A percentile compares a stretch with the other conserved stretches of the same genome.
Conservation (phyloP, 2,329 filamentous ascomycete species). For the Talaromyces islandicus region DNA sequence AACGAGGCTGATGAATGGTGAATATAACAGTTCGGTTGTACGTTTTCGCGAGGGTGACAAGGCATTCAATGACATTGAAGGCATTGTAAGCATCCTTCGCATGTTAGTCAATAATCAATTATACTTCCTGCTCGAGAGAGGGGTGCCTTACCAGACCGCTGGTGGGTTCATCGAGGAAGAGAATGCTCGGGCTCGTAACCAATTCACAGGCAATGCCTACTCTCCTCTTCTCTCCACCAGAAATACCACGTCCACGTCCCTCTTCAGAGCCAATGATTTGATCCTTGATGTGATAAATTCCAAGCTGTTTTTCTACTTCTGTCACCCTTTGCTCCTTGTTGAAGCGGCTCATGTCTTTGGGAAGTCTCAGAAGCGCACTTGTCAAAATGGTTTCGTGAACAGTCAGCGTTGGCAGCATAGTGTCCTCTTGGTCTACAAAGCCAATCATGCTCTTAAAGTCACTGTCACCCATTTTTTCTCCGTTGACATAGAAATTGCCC, state of each 20-base stretch:
- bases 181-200: slow-evolving; percentile 92
- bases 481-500: slow-evolving; percentile 88
- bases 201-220: slow-evolving; percentile 97
- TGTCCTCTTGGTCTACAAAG: slow-evolving; percentile 97
- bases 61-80: slow-evolving; percentile 94
- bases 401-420: slow-evolving; percentile 89
- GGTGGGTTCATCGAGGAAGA: slow-evolving; percentile 95
- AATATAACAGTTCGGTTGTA: slow-evolving; percentile 98
- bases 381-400: slow-evolving; percentile 97
- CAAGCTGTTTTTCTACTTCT: slow-evolving; percentile 92
- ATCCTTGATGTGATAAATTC: slow-evolving; percentile 88
- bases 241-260: slow-evolving; percentile 88
- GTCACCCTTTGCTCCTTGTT: slow-evolving; percentile 88
- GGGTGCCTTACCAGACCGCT: slow-evolving; percentile 60
- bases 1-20: slow-evolving; percentile 95
- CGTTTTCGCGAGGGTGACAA: slow-evolving; percentile 88
- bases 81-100: slow-evolving; percentile 84
- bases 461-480: slow-evolving; percentile 74
- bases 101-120: slow-evolving; percentile 10
- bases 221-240: slow-evolving; percentile 90
- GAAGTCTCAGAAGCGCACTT: slow-evolving; percentile 86
- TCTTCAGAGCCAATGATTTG: slow-evolving; percentile 96
- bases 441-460: slow-evolving; percentile 91
- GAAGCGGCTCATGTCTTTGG: slow-evolving; percentile 76
- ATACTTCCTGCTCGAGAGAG: neutral